phyloP scores from a whole-genome alignment of 352 stramenopile genomes.

The Phytophthora uliginosa region DNA sequence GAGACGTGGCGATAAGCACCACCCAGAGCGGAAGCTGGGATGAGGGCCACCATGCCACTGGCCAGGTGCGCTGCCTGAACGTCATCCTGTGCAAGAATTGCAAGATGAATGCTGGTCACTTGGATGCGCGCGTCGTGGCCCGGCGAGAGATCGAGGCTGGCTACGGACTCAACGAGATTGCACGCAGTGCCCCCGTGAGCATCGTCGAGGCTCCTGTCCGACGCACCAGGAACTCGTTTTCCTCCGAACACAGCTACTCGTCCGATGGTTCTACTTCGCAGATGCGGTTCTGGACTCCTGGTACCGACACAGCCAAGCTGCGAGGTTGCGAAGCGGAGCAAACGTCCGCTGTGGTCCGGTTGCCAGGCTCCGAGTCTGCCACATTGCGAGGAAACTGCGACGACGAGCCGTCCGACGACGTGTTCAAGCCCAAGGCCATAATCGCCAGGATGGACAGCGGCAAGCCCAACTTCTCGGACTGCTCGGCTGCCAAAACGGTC shows the following conservation, averaged over 20 bases:
- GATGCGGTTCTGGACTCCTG: slow-evolving; percentile 33
- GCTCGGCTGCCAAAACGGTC: slow-evolving; percentile 16
- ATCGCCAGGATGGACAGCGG: slow-evolving; percentile 18
- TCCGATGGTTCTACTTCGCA: slow-evolving; percentile 7
- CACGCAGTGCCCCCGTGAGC: slow-evolving; percentile 3
- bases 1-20: slow-evolving; percentile 7
- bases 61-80: slow-evolving; percentile 29
- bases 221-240: slow-evolving; percentile 5
- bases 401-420: slow-evolving; percentile 4
- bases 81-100: slow-evolving; percentile 72
- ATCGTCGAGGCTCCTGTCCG: not conserved
- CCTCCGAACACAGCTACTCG: slow-evolving; percentile 17
- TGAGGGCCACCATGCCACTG: slow-evolving; percentile 18
- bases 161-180: slow-evolving; percentile 12
- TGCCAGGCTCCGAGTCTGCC: slow-evolving; percentile 6
- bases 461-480: slow-evolving; percentile 8
- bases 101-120: slow-evolving; percentile 34
- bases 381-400: not conserved
- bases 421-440: slow-evolving; percentile 15
- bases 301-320: slow-evolving; percentile 13
- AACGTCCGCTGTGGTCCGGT: slow-evolving; percentile 1
- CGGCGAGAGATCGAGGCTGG: slow-evolving; percentile 22
- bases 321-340: slow-evolving; percentile 1
- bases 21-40: slow-evolving; percentile 24
- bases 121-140: slow-evolving; percentile 43